A percentile compares a stretch with the other conserved stretches of the same genome.
Conservation (phyloP, 768 basidiomycete genomes). For the Dacryopinax spathularia region DNA sequence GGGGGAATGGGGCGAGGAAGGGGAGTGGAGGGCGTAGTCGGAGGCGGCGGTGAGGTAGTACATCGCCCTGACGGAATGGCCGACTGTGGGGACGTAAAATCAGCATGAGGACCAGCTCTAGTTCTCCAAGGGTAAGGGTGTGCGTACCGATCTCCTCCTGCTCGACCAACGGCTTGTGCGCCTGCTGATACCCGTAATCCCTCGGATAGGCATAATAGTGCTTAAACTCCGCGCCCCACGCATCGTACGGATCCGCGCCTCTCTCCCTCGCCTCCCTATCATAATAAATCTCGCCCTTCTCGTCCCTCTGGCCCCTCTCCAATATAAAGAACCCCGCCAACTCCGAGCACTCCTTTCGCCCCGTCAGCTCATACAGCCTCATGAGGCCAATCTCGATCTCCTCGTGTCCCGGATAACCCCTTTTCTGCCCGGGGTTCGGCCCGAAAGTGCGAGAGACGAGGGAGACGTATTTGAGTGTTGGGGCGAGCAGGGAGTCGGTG, state of each 20-base stretch:
- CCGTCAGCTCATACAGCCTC: conserved; percentile 10
- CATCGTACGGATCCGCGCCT: conserved; percentile 10
- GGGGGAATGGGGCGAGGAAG: too few relatives aligned
- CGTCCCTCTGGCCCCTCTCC: conserved; percentile 13
- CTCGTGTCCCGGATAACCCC: conserved; percentile 18
- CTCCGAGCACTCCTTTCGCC: background rate
- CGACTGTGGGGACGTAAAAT: background rate
- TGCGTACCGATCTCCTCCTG: background rate
- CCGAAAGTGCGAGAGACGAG: conserved; percentile 14
- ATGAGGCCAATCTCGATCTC: conserved; percentile 15
- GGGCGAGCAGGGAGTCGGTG: conserved; percentile 9
- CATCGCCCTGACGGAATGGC: background rate
- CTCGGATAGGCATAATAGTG: background rate
- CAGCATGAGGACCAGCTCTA: background rate
- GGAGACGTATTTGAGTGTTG: conserved; percentile 13
- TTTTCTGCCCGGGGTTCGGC: conserved; percentile 11
- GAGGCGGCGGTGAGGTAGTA: background rate
- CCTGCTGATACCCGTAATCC: background rate
- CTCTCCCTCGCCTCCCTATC: conserved; percentile 14
- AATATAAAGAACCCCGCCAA: conserved; percentile 15
- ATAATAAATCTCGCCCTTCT: conserved; percentile 9
- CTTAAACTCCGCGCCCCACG: background rate
- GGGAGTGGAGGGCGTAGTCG: background rate
- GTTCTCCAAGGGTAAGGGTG: background rate
- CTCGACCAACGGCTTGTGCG: background rate